Evolutionary conservation across 805 yeast species (phyloP), one percentile per base, ranked within the genome.

Genomic region (Candida chilensis): DNA sequence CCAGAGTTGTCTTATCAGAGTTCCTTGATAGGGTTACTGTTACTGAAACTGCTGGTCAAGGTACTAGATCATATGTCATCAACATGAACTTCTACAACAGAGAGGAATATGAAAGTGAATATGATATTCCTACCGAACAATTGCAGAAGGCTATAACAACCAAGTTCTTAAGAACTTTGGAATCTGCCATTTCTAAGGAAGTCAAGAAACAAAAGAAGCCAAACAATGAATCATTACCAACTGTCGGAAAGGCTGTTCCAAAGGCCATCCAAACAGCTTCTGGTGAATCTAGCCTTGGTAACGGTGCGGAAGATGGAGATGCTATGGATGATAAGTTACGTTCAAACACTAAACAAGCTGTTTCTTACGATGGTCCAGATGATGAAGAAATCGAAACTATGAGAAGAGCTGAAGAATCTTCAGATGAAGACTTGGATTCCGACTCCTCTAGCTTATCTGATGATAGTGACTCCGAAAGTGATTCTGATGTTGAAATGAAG

Each of bases 301-400:
- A 60, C 22, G 79, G 68, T 37, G 75, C 60, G 19, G 80, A 70
- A 34, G 84, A 76, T 31, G 79, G 69, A 32, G 77, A 71, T 32
- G 77, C 67, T 30, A 69, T 67, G 27, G 80, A 76, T 38, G 85
- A 73, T 37, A 74, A 68, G 45, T 57, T 68, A 36, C 71, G 64
- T 39, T 59, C 68, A 31, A 79, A 78, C 41, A 65, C 77, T 22
- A 85, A 86, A 44, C 95, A 88, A 59, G 78, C 94, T 12, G 90
- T 83, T 24, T 86, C 96, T 2, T 86, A 86, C 44, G 97, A 88
- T 39, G 95, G 76, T 11, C 95, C 96, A 20, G 97, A 88, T 57
- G 96, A 88, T 38, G 97, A 86, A 18, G 96, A 88, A 50, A 64
- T 84, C 37, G 96, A 86, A 52, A 83, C 84, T 30, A 83, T 85